Conservation (phyloP, 2,329 filamentous ascomycete species). For the Diaporthe longicolla region DNA sequence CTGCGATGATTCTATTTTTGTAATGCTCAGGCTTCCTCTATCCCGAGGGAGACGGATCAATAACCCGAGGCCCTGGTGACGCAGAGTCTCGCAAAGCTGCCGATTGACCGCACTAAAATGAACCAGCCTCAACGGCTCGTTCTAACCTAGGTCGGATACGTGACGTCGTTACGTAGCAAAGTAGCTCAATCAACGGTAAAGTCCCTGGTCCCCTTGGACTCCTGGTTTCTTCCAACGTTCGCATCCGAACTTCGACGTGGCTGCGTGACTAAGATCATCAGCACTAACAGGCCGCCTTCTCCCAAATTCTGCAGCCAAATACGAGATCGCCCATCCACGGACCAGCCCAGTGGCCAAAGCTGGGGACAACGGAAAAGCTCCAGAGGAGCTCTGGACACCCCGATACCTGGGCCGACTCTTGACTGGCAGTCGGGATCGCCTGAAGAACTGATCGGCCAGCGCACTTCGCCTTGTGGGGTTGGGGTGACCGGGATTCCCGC, state of each 20-base stretch:
- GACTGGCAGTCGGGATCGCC: not conserved
- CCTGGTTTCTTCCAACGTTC: not conserved
- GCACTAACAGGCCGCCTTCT: conserved; percentile 9
- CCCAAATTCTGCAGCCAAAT: not conserved
- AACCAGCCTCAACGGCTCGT: not conserved
- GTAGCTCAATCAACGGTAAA: not conserved
- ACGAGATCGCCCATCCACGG: not conserved
- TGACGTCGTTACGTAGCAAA: not conserved
- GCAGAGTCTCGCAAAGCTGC: not conserved
- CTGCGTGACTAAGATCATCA: conserved; percentile 28
- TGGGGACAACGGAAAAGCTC: conserved; percentile 8
- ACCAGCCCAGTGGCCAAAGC: not conserved
- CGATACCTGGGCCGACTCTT: not conserved
- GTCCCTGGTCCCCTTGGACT: not conserved
- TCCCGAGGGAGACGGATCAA: not conserved
- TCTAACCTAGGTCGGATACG: not conserved
- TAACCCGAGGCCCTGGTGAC: not conserved
- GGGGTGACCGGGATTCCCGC: conserved; percentile 25
- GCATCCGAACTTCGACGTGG: conserved; percentile 15
- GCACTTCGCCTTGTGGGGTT: conserved; percentile 32
- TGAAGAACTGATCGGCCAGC: conserved; percentile 25
- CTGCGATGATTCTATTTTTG: conserved; percentile 15
- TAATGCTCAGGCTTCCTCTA: not conserved
- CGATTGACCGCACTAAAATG: not conserved
- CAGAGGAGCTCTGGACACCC: conserved; percentile 17